Evolutionary conservation across 2,329 filamentous ascomycete genomes (phyloP), one percentile per base, ranked within the genome.

Genomic region (Stachybotrys chartarum): DNA sequence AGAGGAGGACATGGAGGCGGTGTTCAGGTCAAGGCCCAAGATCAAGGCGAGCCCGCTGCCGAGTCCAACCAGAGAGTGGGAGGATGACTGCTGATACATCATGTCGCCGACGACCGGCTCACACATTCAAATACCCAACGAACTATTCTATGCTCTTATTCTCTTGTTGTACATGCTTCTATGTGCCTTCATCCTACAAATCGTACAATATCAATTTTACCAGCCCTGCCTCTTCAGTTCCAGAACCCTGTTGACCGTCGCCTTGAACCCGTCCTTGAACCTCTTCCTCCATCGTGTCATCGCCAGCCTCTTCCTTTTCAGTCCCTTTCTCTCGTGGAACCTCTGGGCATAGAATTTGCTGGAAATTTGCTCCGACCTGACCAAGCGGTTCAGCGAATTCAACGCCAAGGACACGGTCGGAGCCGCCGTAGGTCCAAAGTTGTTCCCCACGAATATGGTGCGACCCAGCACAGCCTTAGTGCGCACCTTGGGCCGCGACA

Each of bases 21-120:
- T 96, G 1, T 97, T 97, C 68, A 90, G 86, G 72, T 92, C 89
- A 59, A 74, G 92, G 60, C 92, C 92, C 0, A 88, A 85, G 69
- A 84, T 97, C 61, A 86, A 86, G 60, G 82, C 83, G 11, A 96
- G 91, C 68, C 91, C 91, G 1, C 68, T 84, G 3, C 73, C 75
- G 8, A 81, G 75, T 55, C 80, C 80, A 2, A 71, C 66, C 6
- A 73, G 68, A 56, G 68, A 71, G 30, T 72, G 65, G 66, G 59
- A 61, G 14, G 59, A 60, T 18, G 63, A 66, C 50, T 60, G 61
- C 60, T 52, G 63, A 61, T 65, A 57, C 56, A 55, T 50, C 35
- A 12, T 39, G 35, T 12, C 35, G 7, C 35, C 7, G 12, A 12
- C 35, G 7, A 7, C 7, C 35, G 12, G n/a, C 39, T n/a, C n/a